Conservation (phyloP, 345 rosid genomes). For the Trapa incisa region DNA sequence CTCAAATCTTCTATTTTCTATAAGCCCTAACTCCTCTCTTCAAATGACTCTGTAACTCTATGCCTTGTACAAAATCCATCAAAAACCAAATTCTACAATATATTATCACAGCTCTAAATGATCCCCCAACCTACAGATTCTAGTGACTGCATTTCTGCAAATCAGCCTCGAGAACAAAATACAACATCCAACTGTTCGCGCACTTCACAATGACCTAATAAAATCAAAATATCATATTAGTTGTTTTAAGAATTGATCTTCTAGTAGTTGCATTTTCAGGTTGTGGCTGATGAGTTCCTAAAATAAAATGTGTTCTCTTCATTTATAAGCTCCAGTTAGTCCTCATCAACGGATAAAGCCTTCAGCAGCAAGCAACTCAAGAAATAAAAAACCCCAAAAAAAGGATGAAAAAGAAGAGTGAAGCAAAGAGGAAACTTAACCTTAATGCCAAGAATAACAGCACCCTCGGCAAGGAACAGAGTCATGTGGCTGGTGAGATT, state of each 20-base stretch:
- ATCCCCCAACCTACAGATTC: background rate
- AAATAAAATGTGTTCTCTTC: background rate
- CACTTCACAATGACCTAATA: background rate
- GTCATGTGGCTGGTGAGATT: constrained; percentile 92
- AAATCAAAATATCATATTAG: background rate
- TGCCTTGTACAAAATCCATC: background rate
- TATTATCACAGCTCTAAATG: background rate
- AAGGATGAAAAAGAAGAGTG: background rate
- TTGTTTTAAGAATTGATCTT: too few relatives aligned
- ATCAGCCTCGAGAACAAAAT: background rate
- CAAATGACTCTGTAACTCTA: background rate
- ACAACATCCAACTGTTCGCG: background rate
- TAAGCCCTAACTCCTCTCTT: background rate
- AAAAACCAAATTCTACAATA: background rate
- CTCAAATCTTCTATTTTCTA: background rate
- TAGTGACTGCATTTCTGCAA: background rate
- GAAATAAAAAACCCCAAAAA: too few relatives aligned
- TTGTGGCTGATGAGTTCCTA: background rate
- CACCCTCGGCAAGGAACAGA: constrained; percentile 71
- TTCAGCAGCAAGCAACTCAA: background rate
- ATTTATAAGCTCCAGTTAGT: too few relatives aligned
- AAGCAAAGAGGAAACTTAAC: constrained; percentile 18
- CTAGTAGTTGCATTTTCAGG: background rate
- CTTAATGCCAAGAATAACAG: constrained; percentile 76
- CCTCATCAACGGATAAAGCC: background rate